Evolutionary conservation across 805 yeast species (phyloP), one percentile per base, ranked within the genome.

Genomic region (Kluyveromyces dobzhanskii): DNA sequence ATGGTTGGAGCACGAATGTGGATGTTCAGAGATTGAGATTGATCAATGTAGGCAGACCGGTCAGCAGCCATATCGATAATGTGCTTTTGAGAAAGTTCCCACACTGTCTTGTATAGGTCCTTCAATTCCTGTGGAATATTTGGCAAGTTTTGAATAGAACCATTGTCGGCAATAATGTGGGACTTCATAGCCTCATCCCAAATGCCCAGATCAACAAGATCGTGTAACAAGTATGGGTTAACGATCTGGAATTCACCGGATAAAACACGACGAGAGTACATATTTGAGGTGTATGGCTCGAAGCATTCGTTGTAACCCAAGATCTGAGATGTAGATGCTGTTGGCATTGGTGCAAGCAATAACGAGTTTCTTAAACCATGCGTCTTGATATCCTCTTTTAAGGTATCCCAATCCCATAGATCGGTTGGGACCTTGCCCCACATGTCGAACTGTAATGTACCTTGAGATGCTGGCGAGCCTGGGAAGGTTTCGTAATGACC

Each of bases 271-370:
- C 97, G 76, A 32, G 85, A 76, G 64, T 87, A 90, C 53, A 90
- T 78, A 64, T 90, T 90, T 16, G 96, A 86, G 6, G 98, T 88
- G 59, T 79, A 78, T 10, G 98, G 97, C 62, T 90, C 98, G 61
- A 90, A 90, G 64, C 97, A 88, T 66, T 90, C 97, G 51, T 79
- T 88, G 68, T 75, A 85, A 29, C 97, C 97, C 38, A 90, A 69
- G 37, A 90, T 88, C 66, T 87, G 97, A 3, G 97, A 90, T 2
- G 97, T 90, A 1, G 97, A 86, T 2, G 97, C 97, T 13, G 97
- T 90, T 32, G 97, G 97, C 97, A 90, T 90, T 38, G 96, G 92
- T 1, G 94, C 97, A 25, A 88, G 84, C 13, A 88, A 61, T 41
- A 90, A 65, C 4, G 97, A 90, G 67, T 90, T 90, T 55, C 97